Base-by-base conservation (phyloP, 768 basidiomycete genomes). In the Phlebiopsis gigantea region DNA sequence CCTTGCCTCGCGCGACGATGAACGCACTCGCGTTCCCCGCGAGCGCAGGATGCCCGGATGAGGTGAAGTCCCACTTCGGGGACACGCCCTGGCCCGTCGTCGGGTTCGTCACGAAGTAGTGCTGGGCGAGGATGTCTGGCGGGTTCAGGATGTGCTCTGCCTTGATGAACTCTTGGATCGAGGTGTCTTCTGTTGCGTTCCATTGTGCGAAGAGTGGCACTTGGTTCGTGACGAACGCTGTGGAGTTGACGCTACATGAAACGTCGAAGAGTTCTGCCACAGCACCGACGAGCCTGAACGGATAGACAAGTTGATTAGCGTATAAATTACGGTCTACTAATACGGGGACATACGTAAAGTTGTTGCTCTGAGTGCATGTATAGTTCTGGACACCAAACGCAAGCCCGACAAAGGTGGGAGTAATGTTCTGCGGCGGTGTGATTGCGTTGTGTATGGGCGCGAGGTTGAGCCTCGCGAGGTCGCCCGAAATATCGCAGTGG, bases 351-450 rank as follows among this genome's bases (percentile, higher is more conserved):
- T 55, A 83, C 81, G 73, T 72, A 63, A 71, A 83, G 48, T 58
- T 66, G 45, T 72, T 68, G 44, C 57, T 65, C 31, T 58, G 53
- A 8, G 61, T 65, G 63, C 82, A 83, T 26, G 79, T 82, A 66
- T 82, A 84, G 65, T 82, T 82, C 64, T 82, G 81, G 15, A 73
- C 73, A 22, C 80, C 78, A 50, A 80, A 65, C 10, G 70, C 79
- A n/a, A 81, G 65, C 12, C 71, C 74, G 51, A 82, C 73, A 64
- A 71, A 79, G 8, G 68, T 55, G 9, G 65, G 71, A 0, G 74
- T 69, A 0, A 68, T 55, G 17, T 61, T 57, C 4, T 68, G 65
- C 4, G 79, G 79, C n/a, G 65, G 64, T 2, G 71, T 63, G 46
- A 81, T 67, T 47, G 62, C 57, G 2, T 69, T 68, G 59, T 72